phyloP scores from a whole-genome alignment of 129 eudicot species.

The Chrysanthemum seticuspe region DNA sequence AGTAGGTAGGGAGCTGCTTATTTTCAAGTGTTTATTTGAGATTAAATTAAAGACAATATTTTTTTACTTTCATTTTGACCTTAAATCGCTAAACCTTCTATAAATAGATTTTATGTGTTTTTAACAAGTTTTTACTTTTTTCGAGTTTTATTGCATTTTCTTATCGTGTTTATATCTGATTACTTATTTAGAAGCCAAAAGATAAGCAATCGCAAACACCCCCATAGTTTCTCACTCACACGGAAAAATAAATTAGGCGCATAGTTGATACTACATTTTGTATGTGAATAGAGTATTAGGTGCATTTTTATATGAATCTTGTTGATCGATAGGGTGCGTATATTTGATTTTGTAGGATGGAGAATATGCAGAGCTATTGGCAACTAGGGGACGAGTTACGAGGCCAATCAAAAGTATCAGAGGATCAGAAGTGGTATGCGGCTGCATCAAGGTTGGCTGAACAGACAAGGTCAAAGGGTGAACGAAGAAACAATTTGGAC shows the following conservation, averaged over 20 bases:
- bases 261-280: no score
- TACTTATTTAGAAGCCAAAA: neutral
- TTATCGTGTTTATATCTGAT: neutral
- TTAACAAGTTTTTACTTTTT: no score
- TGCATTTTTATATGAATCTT: neutral
- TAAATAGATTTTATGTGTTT: neutral
- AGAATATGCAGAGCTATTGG: constrained; percentile 80
- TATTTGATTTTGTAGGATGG: constrained; percentile 50
- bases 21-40: constrained; percentile 1
- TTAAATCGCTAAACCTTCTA: neutral
- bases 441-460: constrained; percentile 92
- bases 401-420: constrained; percentile 73
- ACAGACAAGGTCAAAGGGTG: constrained; percentile 84
- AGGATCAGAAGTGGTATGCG: constrained; percentile 89
- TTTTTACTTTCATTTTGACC: no score
- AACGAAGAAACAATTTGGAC: constrained; percentile 85
- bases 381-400: constrained; percentile 92
- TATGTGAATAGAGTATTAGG: neutral
- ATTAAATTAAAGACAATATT: no score
- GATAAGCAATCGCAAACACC: no score
- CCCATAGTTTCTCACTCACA: no score
- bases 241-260: no score
- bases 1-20: no score
- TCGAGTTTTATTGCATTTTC: neutral
- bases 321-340: neutral